These are phyloP conservation scores for Trichophyton equinum DNA, from an alignment of 2,329 filamentous ascomycete genomes.

Conservation along the genomic window DNA sequence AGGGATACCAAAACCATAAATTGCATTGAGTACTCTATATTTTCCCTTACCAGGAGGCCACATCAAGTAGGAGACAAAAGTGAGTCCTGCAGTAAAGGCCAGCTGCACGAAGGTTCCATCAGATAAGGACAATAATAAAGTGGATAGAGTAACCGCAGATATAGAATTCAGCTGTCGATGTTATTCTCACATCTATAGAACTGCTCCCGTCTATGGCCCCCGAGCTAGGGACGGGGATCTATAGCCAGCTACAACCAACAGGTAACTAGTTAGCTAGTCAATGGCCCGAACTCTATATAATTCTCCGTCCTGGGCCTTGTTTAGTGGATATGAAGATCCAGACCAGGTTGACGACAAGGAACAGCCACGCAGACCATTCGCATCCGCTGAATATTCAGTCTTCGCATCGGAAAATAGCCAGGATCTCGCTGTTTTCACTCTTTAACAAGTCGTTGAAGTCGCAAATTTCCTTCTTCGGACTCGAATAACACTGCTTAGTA, in stretches of 20 bases:
- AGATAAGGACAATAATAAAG: too few relatives aligned
- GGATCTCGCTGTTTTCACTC: background rate
- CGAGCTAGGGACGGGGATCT: background rate
- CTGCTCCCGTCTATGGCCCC: background rate
- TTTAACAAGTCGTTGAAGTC: background rate
- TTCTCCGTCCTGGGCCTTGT: background rate
- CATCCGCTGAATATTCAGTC: background rate
- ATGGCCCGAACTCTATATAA: background rate
- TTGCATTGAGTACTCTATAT: too few relatives aligned
- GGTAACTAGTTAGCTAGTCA: background rate
- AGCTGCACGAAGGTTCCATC: too few relatives aligned
- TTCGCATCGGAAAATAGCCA: background rate
- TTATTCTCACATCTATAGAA: too few relatives aligned
- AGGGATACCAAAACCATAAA: too few relatives aligned
- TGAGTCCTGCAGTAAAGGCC: too few relatives aligned
- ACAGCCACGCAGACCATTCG: background rate
- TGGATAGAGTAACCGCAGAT: too few relatives aligned
- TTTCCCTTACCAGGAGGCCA: too few relatives aligned
- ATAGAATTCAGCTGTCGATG: too few relatives aligned
- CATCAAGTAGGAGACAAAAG: too few relatives aligned
- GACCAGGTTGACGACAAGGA: background rate
- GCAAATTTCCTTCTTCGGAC: background rate
- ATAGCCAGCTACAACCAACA: too few relatives aligned
- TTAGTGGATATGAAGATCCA: background rate
- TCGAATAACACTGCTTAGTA: background rate